Base-by-base conservation (phyloP, 768 basidiomycete genomes). In the Leucogyrophana mollusca region DNA sequence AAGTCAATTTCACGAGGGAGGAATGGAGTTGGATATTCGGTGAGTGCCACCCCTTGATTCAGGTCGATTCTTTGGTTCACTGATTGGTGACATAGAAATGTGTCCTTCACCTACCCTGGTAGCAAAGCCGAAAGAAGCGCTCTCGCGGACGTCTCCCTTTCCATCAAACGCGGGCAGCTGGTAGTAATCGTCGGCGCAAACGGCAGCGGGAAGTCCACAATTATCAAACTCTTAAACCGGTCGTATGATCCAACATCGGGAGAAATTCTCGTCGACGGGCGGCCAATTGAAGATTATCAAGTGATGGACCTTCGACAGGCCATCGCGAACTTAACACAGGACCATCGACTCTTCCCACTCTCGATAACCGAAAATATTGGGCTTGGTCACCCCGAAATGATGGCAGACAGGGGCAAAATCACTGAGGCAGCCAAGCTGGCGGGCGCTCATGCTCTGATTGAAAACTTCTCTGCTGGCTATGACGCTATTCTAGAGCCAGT, bases 51-150 rank as follows among this genome's bases (percentile, higher is more conserved):
- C 13, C 11, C 13, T 9, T 4, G 18, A 30, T 6, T 30, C n/a
- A n/a, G 27, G 6, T 7, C 27, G 13, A 7, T 13, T 13, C 27
- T 13, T 7, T 30, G 27, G 13, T 7, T 20, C 18, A 41, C 16
- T 20, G 23, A 17, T 30, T 6, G 13, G 13, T 30, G n/a, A 30
- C 13, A 7, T 27, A 83, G 82, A 16, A 56, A 80, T 40, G 70
- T 83, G 0, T 64, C 65, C 0, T 84, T 84, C 47, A 57, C 64
- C 9, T 85, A 85, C 52, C 79, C 80, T 0, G 73, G 68, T 17
- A 64, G 62, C 41, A 51, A 55, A 14, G 48, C 58, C 13, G 48
- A 56, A 18, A 54, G 44, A 9, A 23, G 49, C 0, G 65, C 61
- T 18, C 48, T 68, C 47, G 42, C 52, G 39, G 17, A 52, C n/a